Percentiles rank a stretch among this genome's conserved stretches.
These are phyloP conservation scores for Aurantiochytrium sp. DNA, from an alignment of 108 stramenopile genomes.

Conservation along the genomic window DNA sequence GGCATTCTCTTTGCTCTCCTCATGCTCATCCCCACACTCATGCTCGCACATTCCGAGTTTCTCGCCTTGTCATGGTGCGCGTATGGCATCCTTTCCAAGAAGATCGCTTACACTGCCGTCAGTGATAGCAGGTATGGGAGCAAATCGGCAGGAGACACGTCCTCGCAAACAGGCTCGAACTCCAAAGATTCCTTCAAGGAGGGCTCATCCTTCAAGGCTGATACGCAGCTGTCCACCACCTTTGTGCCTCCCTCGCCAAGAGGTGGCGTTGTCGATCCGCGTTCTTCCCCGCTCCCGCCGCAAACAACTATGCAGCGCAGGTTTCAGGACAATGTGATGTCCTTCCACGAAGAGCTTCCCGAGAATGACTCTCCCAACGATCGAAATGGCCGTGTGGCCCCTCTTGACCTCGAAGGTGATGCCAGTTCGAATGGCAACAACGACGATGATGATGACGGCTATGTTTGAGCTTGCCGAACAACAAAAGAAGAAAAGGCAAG, in stretches of 20 bases:
- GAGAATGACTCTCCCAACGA: neutral
- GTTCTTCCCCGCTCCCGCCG: neutral
- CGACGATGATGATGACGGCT: neutral
- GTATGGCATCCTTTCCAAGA: neutral
- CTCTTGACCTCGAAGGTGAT: too few species aligned
- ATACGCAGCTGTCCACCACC: neutral
- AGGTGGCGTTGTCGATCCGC: neutral
- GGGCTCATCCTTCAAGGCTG: neutral
- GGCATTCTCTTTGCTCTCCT: neutral
- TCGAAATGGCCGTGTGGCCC: neutral
- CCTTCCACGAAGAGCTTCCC: neutral
- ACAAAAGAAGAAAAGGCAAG: too few species aligned
- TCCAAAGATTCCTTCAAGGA: neutral
- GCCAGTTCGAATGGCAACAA: neutral
- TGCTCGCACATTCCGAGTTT: neutral
- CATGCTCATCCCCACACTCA: neutral
- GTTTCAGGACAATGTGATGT: neutral
- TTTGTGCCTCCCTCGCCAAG: neutral
- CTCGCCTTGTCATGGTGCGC: neutral
- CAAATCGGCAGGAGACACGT: neutral
- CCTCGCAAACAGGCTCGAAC: neutral
- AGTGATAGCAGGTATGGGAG: neutral
- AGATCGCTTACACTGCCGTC: neutral
- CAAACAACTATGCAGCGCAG: neutral
- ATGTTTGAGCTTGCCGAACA: neutral